Conservation (phyloP, 192 early-diverging fungal genomes). For the Coemansia brasiliensis region DNA sequence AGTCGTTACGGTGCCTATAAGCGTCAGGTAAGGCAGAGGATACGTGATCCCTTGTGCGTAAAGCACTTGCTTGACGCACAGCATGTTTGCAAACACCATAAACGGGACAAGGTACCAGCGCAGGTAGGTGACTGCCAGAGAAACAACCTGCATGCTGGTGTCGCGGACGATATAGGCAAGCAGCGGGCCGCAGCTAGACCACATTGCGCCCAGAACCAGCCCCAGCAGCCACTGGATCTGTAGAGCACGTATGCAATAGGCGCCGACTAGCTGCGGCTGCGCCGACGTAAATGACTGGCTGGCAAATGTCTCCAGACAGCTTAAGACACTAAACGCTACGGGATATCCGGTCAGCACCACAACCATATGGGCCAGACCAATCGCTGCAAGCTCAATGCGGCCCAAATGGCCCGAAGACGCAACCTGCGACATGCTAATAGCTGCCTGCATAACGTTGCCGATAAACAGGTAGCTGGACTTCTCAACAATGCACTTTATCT, state of each 20-base stretch:
- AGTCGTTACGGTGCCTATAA: constrained; percentile 34
- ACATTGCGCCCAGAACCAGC: constrained; percentile 37
- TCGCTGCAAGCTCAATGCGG: constrained; percentile 64
- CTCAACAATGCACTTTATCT: constrained; percentile 16
- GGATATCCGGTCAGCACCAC: constrained; percentile 72
- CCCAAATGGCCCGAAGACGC: constrained; percentile 67
- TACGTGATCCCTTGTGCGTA: constrained; percentile 51
- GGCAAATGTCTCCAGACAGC: constrained; percentile 75
- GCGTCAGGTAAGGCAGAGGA: constrained; percentile 42
- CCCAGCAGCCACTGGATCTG: constrained; percentile 44
- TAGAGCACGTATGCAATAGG: constrained; percentile 38
- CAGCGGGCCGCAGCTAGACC: constrained; percentile 26
- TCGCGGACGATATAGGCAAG: constrained; percentile 21
- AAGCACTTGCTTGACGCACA: constrained; percentile 38
- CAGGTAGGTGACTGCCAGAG: constrained; percentile 29
- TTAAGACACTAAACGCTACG: constrained; percentile 67
- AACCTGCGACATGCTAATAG: constrained; percentile 66
- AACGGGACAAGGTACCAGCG: constrained; percentile 54
- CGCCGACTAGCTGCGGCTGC: constrained; percentile 46
- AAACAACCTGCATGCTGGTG: constrained; percentile 9
- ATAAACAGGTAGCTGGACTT: constrained; percentile 56
- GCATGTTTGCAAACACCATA: constrained; percentile 30
- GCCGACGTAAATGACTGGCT: constrained; percentile 66
- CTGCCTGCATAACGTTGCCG: constrained; percentile 64
- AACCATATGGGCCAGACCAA: constrained; percentile 73